phyloP scores from a whole-genome alignment of 2,329 filamentous ascomycete genomes.

The Arthrobotrys megalospora region DNA sequence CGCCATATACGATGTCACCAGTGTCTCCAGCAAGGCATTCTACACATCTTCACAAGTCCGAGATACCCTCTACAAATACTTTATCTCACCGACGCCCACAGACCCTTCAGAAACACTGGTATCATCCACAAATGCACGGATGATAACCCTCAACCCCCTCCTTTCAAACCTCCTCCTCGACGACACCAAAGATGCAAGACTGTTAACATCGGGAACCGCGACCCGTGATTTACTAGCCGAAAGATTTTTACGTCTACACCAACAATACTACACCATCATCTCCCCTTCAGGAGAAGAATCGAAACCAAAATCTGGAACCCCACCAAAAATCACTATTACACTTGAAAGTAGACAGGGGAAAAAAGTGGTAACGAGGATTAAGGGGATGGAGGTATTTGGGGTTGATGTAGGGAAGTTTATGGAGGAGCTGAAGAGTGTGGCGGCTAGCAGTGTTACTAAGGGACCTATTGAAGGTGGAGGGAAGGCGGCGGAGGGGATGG shows the following conservation, averaged over 20 bases:
- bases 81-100: constrained; percentile 68
- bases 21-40: constrained; percentile 69
- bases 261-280: constrained; percentile 74
- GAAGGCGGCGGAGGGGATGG: constrained; percentile 74
- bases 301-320: constrained; percentile 75
- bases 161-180: constrained; percentile 76
- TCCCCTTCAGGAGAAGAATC: constrained; percentile 69
- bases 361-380: constrained; percentile 77
- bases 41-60: constrained; percentile 76
- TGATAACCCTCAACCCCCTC: constrained; percentile 75
- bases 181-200: constrained; percentile 71
- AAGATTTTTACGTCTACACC: constrained; percentile 73
- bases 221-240: constrained; percentile 75
- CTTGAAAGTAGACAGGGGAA: constrained; percentile 77
- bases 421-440: constrained; percentile 78
- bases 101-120: constrained; percentile 70
- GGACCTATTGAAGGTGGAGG: constrained; percentile 74
- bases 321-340: constrained; percentile 74
- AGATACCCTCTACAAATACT: constrained; percentile 73
- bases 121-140: constrained; percentile 74
- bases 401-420: constrained; percentile 75
- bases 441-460: constrained; percentile 78
- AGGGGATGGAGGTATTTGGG: constrained; percentile 75
- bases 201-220: constrained; percentile 73
- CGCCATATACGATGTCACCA: constrained; percentile 41